These are phyloP conservation scores for Gnomoniopsis sp. DNA, from an alignment of 2,329 filamentous ascomycete species.

Conservation along the genomic window DNA sequence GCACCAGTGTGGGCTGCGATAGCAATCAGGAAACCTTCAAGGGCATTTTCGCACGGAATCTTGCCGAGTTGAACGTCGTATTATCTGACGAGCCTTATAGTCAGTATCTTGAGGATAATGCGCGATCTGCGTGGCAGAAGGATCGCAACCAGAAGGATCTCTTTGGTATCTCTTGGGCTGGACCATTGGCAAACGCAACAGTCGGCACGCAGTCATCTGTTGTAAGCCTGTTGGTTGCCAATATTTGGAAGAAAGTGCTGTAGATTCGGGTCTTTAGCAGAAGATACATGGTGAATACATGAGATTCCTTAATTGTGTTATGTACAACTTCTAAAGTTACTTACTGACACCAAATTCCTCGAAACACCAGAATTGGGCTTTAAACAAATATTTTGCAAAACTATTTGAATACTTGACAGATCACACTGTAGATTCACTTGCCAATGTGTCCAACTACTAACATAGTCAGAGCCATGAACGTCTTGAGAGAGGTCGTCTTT, in stretches of 20 bases:
- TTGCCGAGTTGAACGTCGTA: constrained; percentile 50
- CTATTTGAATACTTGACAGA: background rate
- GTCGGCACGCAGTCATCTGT: constrained; percentile 17
- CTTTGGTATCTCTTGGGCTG: constrained; percentile 25
- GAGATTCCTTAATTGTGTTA: too few species aligned
- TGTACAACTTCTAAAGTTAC: too few species aligned
- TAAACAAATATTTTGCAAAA: background rate
- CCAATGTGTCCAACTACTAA: background rate
- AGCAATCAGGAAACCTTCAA: constrained; percentile 61
- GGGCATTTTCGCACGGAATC: constrained; percentile 65
- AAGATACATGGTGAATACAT: too few species aligned
- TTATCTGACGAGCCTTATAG: constrained; percentile 20
- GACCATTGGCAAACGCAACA: constrained; percentile 18
- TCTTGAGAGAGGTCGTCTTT: background rate
- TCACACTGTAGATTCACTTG: background rate
- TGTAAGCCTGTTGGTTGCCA: constrained; percentile 16
- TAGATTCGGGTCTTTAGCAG: background rate
- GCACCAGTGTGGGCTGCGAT: constrained; percentile 40
- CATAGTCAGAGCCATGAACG: background rate
- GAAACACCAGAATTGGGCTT: background rate
- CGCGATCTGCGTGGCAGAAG: constrained; percentile 18
- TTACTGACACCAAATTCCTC: too few species aligned
- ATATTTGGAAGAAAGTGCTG: constrained; percentile 3
- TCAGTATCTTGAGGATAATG: constrained; percentile 21
- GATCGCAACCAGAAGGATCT: constrained; percentile 16